A percentile compares a stretch with the other conserved stretches of the same genome.
Evolutionary conservation across 225 moss, liverwort and hornwort species (phyloP).

Genomic region (Takakia lepidozioides): DNA sequence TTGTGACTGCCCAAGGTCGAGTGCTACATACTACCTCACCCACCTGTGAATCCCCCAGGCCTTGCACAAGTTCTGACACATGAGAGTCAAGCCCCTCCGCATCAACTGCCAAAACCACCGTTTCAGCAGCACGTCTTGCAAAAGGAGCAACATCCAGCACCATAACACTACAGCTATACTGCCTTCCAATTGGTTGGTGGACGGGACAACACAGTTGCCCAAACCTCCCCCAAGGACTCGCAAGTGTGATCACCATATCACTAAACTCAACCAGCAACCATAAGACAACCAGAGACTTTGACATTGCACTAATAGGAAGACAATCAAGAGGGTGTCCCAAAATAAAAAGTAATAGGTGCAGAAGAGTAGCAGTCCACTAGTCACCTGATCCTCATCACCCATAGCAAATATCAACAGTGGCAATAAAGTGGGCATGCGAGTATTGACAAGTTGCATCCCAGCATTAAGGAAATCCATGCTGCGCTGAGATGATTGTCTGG

Average conservation of each 20-base stretch:
- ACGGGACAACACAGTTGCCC: too few relatives aligned
- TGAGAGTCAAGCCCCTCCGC: constrained; percentile 76
- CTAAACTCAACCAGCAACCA: background rate
- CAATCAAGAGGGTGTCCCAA: too few relatives aligned
- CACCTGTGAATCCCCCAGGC: constrained; percentile 75
- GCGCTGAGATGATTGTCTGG: too few relatives aligned
- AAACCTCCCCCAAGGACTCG: too few relatives aligned
- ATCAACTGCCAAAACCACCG: constrained; percentile 92
- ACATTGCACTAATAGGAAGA: too few relatives aligned
- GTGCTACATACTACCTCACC: too few relatives aligned
- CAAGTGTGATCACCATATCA: too few relatives aligned
- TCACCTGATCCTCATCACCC: constrained; percentile 71
- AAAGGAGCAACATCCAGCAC: constrained; percentile 44
- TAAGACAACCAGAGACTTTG: background rate
- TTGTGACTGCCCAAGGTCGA: too few relatives aligned
- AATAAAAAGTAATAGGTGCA: background rate
- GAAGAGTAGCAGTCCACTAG: too few relatives aligned
- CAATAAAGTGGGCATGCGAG: constrained; percentile 70
- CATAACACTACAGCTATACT: constrained; percentile 10
- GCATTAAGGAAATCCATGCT: too few relatives aligned
- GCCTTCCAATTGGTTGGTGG: too few relatives aligned
- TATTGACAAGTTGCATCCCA: too few relatives aligned
- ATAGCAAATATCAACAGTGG: constrained; percentile 85
- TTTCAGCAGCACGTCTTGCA: constrained; percentile 83
- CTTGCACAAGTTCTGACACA: constrained; percentile 69